These are phyloP conservation scores for Annulohypoxylon maeteangense DNA, from an alignment of 495 filamentous ascomycete species.

Conservation along the genomic window DNA sequence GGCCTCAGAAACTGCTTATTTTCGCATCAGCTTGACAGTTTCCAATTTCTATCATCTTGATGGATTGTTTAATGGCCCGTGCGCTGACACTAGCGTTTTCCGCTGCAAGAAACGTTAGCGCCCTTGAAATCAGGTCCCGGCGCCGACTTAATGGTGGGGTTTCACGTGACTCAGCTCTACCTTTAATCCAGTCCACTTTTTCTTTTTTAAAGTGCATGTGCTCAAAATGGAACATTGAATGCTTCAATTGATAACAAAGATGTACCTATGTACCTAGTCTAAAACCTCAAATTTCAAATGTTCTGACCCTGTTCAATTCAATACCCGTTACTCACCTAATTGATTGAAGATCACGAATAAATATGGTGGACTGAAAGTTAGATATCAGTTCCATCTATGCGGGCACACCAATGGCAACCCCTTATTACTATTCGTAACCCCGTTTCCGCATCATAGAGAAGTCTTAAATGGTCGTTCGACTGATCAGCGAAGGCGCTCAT, in stretches of 20 bases:
- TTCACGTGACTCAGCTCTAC: slow-evolving; percentile 8
- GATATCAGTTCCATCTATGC: neutral
- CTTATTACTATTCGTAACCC: slow-evolving; percentile 9
- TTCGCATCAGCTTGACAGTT: slow-evolving; percentile 25
- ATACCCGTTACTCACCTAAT: no score
- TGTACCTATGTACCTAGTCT: no score
- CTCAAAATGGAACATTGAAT: no score
- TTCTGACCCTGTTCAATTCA: no score
- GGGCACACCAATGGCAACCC: neutral
- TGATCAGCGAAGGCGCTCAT: slow-evolving; percentile 14
- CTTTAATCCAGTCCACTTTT: no score
- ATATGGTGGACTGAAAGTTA: neutral
- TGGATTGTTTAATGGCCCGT: slow-evolving; percentile 30
- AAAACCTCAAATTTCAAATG: no score
- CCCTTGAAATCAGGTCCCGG: neutral
- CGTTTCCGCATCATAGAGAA: slow-evolving; percentile 15
- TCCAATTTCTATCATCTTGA: slow-evolving; percentile 27
- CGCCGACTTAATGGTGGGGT: neutral
- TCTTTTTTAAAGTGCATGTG: no score
- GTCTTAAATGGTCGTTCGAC: slow-evolving; percentile 2
- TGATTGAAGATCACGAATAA: no score
- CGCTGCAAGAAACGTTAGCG: neutral
- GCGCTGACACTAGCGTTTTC: neutral
- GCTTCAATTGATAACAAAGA: no score
- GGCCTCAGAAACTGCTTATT: slow-evolving; percentile 24